Base-by-base conservation (phyloP, 2,329 filamentous ascomycete genomes). In the Fusarium poae region DNA sequence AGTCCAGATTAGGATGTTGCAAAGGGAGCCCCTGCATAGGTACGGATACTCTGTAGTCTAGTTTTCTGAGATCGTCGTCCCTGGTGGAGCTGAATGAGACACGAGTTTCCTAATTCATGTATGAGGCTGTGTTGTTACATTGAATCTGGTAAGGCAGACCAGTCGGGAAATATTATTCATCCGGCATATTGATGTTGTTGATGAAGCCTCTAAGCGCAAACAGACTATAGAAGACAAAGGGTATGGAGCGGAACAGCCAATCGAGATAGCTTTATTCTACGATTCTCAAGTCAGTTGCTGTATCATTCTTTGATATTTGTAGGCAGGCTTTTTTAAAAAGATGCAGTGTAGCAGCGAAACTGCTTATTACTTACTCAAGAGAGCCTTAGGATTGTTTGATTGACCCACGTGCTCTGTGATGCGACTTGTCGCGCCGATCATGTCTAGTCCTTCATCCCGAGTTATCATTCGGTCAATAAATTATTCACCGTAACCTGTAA, bases 381-480 rank as follows among this genome's bases (percentile, higher is more conserved):
- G 16, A 50, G 32, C 49, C 56, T 34, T 44, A 43, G 13, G 37
- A 21, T 29, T 32, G 44, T 12, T 21, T 13, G 10, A 10, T 39
- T 27, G 46, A 53, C 64, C 52, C 58, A 68, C 64, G 64, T 67
- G 65, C 51, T 13, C 5, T 20, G n/a, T 30, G 12, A 20, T 20
- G n/a, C 10, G 15, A n/a, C 37, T n/a, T 43, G 20, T 35, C 12
- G 10, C 12, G 64, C 11, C 39, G 67, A 70, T 67, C 67, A 40
- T 9, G 43, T 67, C 59, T 54, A 29, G 23, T 10, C 13, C 59
- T 40, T 51, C 20, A 46, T 21, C 40, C 55, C n/a, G 16, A 35
- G 43, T 45, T 18, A 35, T 18, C 18, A 29, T 29, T 43, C 13
- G 18, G 30, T 16, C 23, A 39, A 15, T 25, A 50, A 3, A 51